Percentiles rank a stretch among this genome's conserved stretches.
Evolutionary conservation across 1,139 yeast species (phyloP).

Genomic region (Taiozyma sp.): DNA sequence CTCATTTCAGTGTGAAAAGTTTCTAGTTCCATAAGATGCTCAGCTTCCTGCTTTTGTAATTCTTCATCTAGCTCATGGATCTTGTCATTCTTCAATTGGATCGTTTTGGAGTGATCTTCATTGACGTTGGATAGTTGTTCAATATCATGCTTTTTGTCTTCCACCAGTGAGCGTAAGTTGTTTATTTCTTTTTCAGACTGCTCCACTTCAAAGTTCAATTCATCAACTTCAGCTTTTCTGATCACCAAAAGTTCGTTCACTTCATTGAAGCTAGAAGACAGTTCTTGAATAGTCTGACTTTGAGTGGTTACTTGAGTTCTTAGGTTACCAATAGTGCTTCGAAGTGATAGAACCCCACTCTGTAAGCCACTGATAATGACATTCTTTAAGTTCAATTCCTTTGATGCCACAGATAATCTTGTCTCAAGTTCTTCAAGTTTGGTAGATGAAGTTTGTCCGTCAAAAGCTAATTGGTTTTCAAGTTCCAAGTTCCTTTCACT

Average conservation of each 20-base stretch:
- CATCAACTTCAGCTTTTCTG: slow-evolving; percentile 23
- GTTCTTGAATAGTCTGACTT: not conserved
- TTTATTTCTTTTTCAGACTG: slow-evolving; percentile 12
- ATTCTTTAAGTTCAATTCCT: slow-evolving; percentile 4
- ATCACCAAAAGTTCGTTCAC: slow-evolving; percentile 16
- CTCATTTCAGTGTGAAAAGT: slow-evolving; percentile 30
- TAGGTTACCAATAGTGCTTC: not conserved
- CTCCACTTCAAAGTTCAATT: slow-evolving; percentile 18
- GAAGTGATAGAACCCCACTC: slow-evolving; percentile 12
- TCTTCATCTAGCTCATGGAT: slow-evolving; percentile 22
- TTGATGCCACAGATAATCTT: not conserved
- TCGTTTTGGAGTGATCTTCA: slow-evolving; percentile 16
- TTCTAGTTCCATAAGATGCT: slow-evolving; percentile 32
- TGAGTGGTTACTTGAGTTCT: slow-evolving; percentile 1
- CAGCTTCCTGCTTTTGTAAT: slow-evolving; percentile 28
- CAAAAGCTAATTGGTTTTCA: not conserved
- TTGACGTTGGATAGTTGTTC: slow-evolving; percentile 8
- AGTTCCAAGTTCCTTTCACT: not conserved
- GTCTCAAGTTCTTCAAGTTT: slow-evolving; percentile 1
- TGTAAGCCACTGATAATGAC: slow-evolving; percentile 14
- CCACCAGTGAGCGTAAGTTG: slow-evolving; percentile 4
- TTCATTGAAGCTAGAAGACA: slow-evolving; percentile 7
- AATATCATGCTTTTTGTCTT: slow-evolving; percentile 10
- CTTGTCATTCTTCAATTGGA: slow-evolving; percentile 24
- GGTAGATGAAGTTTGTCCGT: not conserved